Base-by-base conservation (phyloP, 2,329 filamentous ascomycete genomes). In the Aspergillus sp. region DNA sequence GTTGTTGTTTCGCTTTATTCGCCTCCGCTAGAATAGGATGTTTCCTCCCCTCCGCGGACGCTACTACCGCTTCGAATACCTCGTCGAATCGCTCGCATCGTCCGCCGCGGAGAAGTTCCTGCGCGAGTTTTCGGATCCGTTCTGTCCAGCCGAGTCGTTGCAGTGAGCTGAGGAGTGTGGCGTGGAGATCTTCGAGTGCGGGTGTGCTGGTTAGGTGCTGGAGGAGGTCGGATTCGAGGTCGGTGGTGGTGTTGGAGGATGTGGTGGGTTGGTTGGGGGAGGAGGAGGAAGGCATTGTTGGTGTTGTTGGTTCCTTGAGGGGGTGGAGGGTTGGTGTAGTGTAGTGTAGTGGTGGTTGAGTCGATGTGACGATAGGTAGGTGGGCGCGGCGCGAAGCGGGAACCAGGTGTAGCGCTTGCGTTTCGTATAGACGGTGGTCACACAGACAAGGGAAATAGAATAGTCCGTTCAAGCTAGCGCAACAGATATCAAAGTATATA, bases 71-170 rank as follows among this genome's bases (percentile, higher is more conserved):
- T 17, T 78, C 79, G 71, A 85, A 78, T 48, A 86, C 77, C 57
- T 88, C 83, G 56, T 84, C 81, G 65, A 84, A 85, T 32, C 80
- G 84, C 58, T 80, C 81, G 68, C 82, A 84, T 57, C 84, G 81
- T 50, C 84, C 84, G 25, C 80, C 82, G 65, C 85, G 82, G 57
- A 88, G 81, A 42, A 88, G 78, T 58, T 83, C 78, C 50, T 81
- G 80, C 17, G 85, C 79, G 62, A 87, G 81, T 50, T 75, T 76
- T 59, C 81, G 81, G 61, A 88, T 78, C 27, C 78, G 78, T 66
- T 84, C 80, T 44, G 83, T 82, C 85, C 85, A 88, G 66, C 85
- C 85, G n/a, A 78, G 74, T 56, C 83, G 79, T 67, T 85, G 81
- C 10, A 88, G 79, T 21, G 81, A 80, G 67, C 84, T 80, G 60